A percentile compares a stretch with the other conserved stretches of the same genome.
Conservation (phyloP, 2,329 filamentous ascomycete species). For the Pseudogymnoascus sp. region DNA sequence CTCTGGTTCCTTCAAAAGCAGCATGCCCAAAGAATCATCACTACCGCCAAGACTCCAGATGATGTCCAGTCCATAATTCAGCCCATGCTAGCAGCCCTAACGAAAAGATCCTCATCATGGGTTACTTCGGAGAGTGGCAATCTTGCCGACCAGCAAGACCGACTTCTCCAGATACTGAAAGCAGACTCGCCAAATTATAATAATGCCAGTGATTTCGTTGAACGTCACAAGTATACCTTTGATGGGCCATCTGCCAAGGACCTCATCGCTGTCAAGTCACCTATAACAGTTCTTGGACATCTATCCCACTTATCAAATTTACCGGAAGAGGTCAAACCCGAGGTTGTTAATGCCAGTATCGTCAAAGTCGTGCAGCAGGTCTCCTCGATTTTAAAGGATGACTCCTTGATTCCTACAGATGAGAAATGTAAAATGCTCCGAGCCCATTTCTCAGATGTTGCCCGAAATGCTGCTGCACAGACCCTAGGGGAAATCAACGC, state of each 20-base stretch:
- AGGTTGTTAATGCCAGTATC: neutral
- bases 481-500: conserved; percentile 17
- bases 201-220: conserved; percentile 46
- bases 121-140: neutral
- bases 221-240: conserved; percentile 54
- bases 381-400: conserved; percentile 2
- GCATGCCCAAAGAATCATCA: conserved; percentile 36
- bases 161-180: neutral
- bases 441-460: conserved; percentile 14
- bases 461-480: conserved; percentile 11
- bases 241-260: conserved; percentile 24
- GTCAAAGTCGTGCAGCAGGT: conserved; percentile 14
- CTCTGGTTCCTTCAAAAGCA: conserved; percentile 70
- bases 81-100: neutral
- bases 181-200: conserved; percentile 52
- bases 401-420: conserved; percentile 19
- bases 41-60: neutral
- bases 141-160: neutral
- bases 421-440: conserved; percentile 12
- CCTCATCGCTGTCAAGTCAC: conserved; percentile 15
- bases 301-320: conserved; percentile 10
- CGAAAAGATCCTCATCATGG: neutral
- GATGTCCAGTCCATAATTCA: neutral
- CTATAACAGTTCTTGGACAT: conserved; percentile 13
- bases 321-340: neutral